phyloP scores from a whole-genome alignment of 495 filamentous ascomycete genomes.

The Aspergillus affinis region DNA sequence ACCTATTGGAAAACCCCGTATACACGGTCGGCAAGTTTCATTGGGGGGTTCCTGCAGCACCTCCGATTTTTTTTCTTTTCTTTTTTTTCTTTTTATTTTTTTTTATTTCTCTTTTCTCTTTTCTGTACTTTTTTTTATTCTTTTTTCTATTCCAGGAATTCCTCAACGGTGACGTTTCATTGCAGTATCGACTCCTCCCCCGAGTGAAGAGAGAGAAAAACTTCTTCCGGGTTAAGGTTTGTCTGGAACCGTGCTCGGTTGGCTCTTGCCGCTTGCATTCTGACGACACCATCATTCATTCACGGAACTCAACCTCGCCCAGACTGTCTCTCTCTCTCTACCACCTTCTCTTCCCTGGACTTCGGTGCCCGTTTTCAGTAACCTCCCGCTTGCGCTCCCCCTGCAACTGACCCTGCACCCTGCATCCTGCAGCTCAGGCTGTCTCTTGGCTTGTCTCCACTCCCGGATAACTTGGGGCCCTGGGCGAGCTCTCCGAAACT shows the following conservation, averaged over 20 bases:
- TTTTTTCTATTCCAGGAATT: not conserved
- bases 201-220: constrained; percentile 7
- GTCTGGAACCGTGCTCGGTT: constrained; percentile 37
- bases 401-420: too few relatives aligned
- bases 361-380: too few relatives aligned
- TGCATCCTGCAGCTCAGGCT: too few relatives aligned
- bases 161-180: constrained; percentile 2
- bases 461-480: constrained; percentile 4
- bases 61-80: not conserved
- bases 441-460: constrained; percentile 14
- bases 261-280: constrained; percentile 35
- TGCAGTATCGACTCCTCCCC: not conserved
- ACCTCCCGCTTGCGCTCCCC: too few relatives aligned
- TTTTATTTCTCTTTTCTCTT: too few relatives aligned
- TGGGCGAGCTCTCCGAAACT: constrained; percentile 12
- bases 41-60: not conserved
- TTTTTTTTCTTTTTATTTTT: not conserved
- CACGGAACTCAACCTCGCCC: too few relatives aligned
- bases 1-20: not conserved
- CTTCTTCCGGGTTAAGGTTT: constrained; percentile 34
- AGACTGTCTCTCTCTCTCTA: not conserved
- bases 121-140: not conserved
- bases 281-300: constrained; percentile 34
- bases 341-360: too few relatives aligned
- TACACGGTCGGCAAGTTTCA: not conserved